Evolutionary conservation across 805 yeast species (phyloP).

Genomic region (Candida sanyiensis): DNA sequence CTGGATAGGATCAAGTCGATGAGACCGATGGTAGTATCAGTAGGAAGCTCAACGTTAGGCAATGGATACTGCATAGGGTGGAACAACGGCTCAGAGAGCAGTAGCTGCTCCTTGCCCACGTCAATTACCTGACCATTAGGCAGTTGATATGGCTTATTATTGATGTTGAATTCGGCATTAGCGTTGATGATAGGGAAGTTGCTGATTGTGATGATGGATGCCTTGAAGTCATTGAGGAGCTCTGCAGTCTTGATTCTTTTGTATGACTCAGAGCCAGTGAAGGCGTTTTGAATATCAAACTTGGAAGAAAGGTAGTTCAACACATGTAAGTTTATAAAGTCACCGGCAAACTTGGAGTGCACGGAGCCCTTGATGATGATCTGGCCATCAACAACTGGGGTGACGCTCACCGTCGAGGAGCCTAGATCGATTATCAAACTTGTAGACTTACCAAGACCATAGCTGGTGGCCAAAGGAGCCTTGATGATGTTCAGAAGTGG

Average conservation of each 20-base stretch:
- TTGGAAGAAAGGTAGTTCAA: conserved; percentile 40
- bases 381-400: conserved; percentile 74
- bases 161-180: conserved; percentile 29
- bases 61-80: conserved; percentile 51
- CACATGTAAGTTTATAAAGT: conserved; percentile 66
- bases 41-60: conserved; percentile 26
- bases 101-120: conserved; percentile 47
- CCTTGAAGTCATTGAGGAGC: conserved; percentile 46
- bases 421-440: conserved; percentile 83
- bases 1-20: conserved; percentile 36
- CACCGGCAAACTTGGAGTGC: conserved; percentile 77
- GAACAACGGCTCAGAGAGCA: conserved; percentile 64
- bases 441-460: conserved; percentile 71
- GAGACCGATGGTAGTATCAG: conserved; percentile 22
- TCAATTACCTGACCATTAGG: conserved; percentile 47
- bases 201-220: conserved; percentile 34
- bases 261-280: conserved; percentile 32
- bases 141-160: conserved; percentile 47
- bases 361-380: conserved; percentile 59
- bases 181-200: conserved; percentile 34
- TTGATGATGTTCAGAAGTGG: conserved; percentile 75
- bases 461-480: conserved; percentile 70
- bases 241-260: conserved; percentile 33
- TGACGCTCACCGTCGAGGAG: conserved; percentile 58
- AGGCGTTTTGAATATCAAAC: conserved; percentile 18